Evolutionary conservation across 805 yeast genomes (phyloP).

Genomic region (Candida odintsovae): DNA sequence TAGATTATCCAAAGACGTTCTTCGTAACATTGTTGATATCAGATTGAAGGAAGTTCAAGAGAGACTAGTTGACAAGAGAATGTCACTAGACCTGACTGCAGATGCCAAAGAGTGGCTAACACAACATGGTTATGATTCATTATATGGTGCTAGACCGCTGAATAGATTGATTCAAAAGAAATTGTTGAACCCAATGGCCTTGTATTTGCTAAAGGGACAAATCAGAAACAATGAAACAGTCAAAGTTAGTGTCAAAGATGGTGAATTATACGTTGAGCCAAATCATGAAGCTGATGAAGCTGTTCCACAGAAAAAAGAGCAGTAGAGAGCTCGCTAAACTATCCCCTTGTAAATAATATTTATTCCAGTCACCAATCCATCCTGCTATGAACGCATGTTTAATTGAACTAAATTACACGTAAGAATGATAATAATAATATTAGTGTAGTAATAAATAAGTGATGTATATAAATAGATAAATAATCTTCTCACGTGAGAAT

Average conservation of each 20-base stretch:
- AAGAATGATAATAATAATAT: too few relatives aligned
- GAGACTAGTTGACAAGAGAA: slow-evolving; percentile 73
- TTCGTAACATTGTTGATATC: slow-evolving; percentile 78
- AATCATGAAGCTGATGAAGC: slow-evolving; percentile 36
- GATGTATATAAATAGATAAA: slow-evolving; percentile 2
- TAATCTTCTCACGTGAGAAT: too few relatives aligned
- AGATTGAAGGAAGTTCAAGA: slow-evolving; percentile 77
- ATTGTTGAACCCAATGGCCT: slow-evolving; percentile 86
- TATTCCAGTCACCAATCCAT: too few relatives aligned
- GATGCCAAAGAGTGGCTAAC: slow-evolving; percentile 76
- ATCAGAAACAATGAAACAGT: slow-evolving; percentile 55
- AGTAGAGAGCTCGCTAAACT: background rate
- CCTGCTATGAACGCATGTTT: background rate
- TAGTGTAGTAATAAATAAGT: background rate
- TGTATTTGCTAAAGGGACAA: slow-evolving; percentile 72
- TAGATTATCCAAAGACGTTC: slow-evolving; percentile 70
- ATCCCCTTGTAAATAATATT: too few relatives aligned
- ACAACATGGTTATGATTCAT: slow-evolving; percentile 81
- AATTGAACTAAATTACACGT: background rate
- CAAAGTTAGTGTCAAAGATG: slow-evolving; percentile 40
- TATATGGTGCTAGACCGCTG: slow-evolving; percentile 94
- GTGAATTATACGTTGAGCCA: slow-evolving; percentile 37
- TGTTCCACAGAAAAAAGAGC: slow-evolving; percentile 2
- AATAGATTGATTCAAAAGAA: slow-evolving; percentile 82
- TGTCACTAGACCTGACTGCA: slow-evolving; percentile 47